Evolutionary conservation across 306 rosid genomes (phyloP).

Genomic region (Cucumis cinereus): DNA sequence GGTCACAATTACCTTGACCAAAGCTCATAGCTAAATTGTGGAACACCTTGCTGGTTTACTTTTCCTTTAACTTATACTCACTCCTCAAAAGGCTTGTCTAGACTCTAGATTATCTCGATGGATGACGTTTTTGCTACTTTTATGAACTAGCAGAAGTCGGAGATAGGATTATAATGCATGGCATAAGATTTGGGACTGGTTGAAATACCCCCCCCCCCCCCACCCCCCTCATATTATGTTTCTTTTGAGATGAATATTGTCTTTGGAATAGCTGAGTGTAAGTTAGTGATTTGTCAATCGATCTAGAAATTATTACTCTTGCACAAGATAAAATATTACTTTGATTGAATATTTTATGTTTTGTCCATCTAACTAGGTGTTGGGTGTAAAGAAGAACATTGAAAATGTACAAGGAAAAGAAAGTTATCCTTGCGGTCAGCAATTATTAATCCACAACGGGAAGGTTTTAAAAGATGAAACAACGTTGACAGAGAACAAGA

Average conservation of each 20-base stretch:
- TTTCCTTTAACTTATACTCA: neutral
- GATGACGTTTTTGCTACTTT: neutral
- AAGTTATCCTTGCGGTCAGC: constrained; percentile 88
- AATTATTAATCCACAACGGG: constrained; percentile 73
- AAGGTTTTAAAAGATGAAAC: constrained; percentile 90
- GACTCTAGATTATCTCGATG: neutral
- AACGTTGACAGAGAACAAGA: constrained; percentile 57
- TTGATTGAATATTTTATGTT: neutral
- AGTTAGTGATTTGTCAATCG: neutral
- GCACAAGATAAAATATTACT: neutral
- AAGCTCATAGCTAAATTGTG: neutral
- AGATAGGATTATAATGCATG: neutral
- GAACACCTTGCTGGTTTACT: neutral
- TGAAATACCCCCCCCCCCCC: neutral
- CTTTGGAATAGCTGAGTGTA: neutral
- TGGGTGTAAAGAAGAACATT: constrained; percentile 89
- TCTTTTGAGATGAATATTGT: neutral
- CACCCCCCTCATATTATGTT: too few species aligned
- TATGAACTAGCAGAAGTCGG: neutral
- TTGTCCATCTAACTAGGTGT: constrained; percentile 32
- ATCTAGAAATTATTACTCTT: neutral
- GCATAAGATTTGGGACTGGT: neutral
- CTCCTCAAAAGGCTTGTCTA: neutral
- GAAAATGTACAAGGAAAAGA: constrained; percentile 83
- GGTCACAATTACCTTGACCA: neutral